Evolutionary conservation across 1,284 basidiomycete species (phyloP).

Genomic region (Pisolithus thermaeus): DNA sequence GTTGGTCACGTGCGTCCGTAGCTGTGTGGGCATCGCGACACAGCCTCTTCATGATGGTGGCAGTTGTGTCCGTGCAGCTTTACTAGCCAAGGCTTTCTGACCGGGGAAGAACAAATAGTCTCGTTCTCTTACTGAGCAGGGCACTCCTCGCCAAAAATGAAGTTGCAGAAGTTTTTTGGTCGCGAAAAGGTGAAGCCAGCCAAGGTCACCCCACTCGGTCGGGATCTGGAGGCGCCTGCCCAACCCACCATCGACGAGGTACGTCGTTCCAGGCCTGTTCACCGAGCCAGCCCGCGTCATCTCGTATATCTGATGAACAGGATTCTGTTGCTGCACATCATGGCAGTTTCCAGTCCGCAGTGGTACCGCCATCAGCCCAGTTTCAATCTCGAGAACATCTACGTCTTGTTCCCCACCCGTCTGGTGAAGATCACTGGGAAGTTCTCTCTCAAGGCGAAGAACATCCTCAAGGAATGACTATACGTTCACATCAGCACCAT

Average conservation of each 20-base stretch:
- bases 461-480: conserved; percentile 16
- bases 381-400: conserved; percentile 18
- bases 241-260: conserved; percentile 23
- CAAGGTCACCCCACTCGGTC: conserved; percentile 27
- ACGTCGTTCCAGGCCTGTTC: conserved; percentile 4
- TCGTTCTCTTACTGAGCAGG: conserved; percentile 3
- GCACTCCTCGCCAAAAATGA: conserved; percentile 31
- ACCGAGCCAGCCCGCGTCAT: neutral
- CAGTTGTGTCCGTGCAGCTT: neutral
- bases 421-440: conserved; percentile 48
- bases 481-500: conserved; percentile 24
- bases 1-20: neutral
- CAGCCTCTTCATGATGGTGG: conserved; percentile 19
- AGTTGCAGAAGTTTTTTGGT: conserved; percentile 40
- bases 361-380: conserved; percentile 1
- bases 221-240: conserved; percentile 29
- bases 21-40: conserved; percentile 6
- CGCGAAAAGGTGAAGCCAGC: conserved; percentile 41
- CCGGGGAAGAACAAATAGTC: neutral
- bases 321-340: conserved; percentile 24
- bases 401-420: conserved; percentile 22
- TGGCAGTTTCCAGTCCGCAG: conserved; percentile 5
- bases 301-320: conserved; percentile 7
- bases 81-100: neutral
- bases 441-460: conserved; percentile 26